Evolutionary conservation across 306 rosid species (phyloP), one percentile per base, ranked within the genome.

Genomic region (Quercus gilva): DNA sequence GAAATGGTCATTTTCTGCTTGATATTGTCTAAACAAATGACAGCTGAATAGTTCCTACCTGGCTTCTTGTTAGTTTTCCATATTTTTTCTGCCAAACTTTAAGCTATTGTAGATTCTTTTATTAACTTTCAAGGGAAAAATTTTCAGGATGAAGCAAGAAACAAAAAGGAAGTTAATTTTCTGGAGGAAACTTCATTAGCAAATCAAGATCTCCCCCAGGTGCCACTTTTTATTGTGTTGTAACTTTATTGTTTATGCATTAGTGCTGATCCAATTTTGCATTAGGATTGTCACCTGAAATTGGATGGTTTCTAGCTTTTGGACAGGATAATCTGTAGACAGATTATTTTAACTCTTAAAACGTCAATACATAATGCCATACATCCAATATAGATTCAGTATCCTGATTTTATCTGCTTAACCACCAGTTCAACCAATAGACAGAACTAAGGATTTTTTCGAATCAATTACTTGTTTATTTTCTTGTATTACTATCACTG

Each of bases 171-270:
- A 73, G 82, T 80, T 25, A 74, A 67, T 67, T 45, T 25, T 74
- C 55, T 78, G 55, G 82, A 88, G 35, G 92, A 90, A 68, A 69
- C 76, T 65, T 64, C 69, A 73, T 73, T 71, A 55, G 85, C n/a
- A 53, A 82, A 85, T 83, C 81, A 76, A 85, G 87, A 86, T 82
- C 87, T 89, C 18, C 98, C 88, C 21, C 89, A 96, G 99, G 98
- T 95, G 85, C 57, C 5, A 28, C 67, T 55, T 75, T 79, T 61
- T 69, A 4, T 8, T 45, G 18, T 59, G 43, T 3, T 14, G 43
- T 83, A 15, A 20, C 25, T 33, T 41, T 74, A 55, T 77, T 80
- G 55, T 58, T 76, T 86, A 28, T 71, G 45, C 72, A 4, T 55
- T 69, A 29, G 77, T 74, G 61, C 74, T 25, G 57, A 25, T 41